Conservation (phyloP, 148 eudicot species). For the Spergularia marina region DNA sequence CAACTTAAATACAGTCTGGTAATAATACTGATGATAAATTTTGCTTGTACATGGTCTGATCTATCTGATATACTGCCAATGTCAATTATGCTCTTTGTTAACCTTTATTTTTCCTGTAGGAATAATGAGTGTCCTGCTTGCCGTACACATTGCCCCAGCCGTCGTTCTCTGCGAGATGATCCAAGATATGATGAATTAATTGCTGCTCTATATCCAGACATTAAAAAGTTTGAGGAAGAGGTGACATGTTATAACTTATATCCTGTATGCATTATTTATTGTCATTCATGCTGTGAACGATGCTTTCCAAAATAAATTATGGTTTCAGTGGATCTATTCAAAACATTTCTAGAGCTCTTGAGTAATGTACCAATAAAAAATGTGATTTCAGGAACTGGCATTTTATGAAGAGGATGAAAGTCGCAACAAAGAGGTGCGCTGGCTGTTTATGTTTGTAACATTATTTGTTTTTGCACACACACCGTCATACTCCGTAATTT, state of each 20-base stretch:
- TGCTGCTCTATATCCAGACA: conserved; percentile 46
- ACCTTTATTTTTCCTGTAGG: conserved; percentile 26
- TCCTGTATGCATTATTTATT: background rate
- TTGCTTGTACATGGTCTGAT: background rate
- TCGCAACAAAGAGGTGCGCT: conserved; percentile 46
- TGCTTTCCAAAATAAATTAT: conserved; percentile 1
- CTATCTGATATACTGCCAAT: background rate
- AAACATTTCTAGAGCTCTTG: background rate
- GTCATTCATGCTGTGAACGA: background rate
- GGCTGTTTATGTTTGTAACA: background rate
- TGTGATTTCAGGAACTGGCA: conserved; percentile 46
- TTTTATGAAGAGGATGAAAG: conserved; percentile 39
- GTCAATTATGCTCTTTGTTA: background rate
- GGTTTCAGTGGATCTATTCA: background rate
- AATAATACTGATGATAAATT: background rate
- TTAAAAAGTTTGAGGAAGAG: conserved; percentile 53
- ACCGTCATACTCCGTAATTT: background rate
- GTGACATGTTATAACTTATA: conserved; percentile 6
- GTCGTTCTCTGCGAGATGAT: conserved; percentile 61
- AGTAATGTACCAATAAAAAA: conserved; percentile 11
- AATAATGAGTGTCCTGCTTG: conserved; percentile 62
- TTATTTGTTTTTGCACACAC: background rate
- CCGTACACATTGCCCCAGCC: conserved; percentile 60
- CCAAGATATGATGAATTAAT: conserved; percentile 44
- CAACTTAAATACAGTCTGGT: background rate